Evolutionary conservation across 495 filamentous ascomycete genomes (phyloP), one percentile per base, ranked within the genome.

Genomic region (Poronia punctata): DNA sequence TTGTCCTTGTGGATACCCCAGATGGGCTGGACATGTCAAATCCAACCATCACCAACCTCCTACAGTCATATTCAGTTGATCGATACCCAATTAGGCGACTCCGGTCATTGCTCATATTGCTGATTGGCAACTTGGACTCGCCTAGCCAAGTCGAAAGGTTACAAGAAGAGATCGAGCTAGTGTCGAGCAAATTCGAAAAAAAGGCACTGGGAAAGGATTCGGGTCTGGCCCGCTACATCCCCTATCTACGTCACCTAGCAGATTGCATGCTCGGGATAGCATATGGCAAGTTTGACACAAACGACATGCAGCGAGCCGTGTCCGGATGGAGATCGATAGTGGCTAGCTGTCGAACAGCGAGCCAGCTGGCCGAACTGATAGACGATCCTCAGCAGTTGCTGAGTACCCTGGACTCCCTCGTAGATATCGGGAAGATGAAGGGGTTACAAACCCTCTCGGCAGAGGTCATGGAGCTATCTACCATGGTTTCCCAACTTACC

Each of bases 401-500:
- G 8, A 50, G 67, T 24, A 80, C 86, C 40, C 66, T 94, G 8
- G 72, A 78, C 42, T 71, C 78, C 2, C 52, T 88, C n/a, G 73
- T 78, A 14, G 83, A 95, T 39, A 93, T 84, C 49, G 70, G 86
- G 2, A 80, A 82, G 23, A 82, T 89, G 52, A 83, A 83, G 41
- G 88, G 87, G 2, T 56, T 66, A 15, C 63, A 67, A 18, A 54
- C 47, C 9, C 49, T 68, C 8, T 61, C 70, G n/a, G 61, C 68
- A 3, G 60, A 62, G 0, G 64, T 66, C 1, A 58, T 74, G 4
- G 70, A 74, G 47, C 57, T 76, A 7, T 54, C 64, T 4, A 56
- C 68, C 1, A 56, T 68, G 20, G 56, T 88, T 15, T 66, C 72
- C 5, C 72, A 73, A 19, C 65, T 83, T n/a, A 74, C 76, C 34